Percentiles rank a stretch among this genome's conserved stretches.
Conservation (phyloP, 2,329 filamentous ascomycete species). For the Aspergillus intermedius region DNA sequence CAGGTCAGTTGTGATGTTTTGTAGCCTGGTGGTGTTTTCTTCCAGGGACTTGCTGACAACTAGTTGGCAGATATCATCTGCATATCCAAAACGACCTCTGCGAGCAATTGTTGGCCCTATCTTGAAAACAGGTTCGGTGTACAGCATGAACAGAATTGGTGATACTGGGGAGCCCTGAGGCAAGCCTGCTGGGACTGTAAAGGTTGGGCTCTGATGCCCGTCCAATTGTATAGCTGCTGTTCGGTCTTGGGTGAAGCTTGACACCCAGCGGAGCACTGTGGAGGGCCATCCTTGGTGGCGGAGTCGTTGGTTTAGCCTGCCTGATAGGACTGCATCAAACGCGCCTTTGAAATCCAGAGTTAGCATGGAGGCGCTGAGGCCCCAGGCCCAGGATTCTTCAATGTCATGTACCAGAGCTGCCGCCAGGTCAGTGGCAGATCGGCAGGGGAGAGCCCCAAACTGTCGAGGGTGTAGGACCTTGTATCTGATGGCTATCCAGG, state of each 20-base stretch:
- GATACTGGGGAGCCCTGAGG: not conserved
- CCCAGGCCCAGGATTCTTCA: not conserved
- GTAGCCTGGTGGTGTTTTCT: not conserved
- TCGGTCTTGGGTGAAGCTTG: not conserved
- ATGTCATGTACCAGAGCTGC: not conserved
- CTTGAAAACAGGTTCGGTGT: not conserved
- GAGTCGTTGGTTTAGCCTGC: not conserved
- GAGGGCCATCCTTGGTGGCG: not conserved
- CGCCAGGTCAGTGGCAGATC: not conserved
- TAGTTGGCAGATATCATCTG: not conserved
- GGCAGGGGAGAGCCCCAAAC: not conserved
- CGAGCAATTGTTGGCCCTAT: not conserved
- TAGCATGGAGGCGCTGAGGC: not conserved
- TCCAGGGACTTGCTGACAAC: not conserved
- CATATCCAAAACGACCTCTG: not conserved
- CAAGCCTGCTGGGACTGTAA: not conserved
- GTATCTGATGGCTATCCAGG: not conserved
- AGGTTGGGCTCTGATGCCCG: not conserved
- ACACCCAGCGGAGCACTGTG: not conserved
- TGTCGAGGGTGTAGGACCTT: not conserved
- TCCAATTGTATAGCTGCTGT: not conserved
- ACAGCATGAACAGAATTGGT: slow-evolving; percentile 2
- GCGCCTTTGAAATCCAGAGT: not conserved
- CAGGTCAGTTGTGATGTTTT: not conserved
- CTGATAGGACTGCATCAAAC: not conserved